Evolutionary conservation across 2,329 filamentous ascomycete species (phyloP), one percentile per base, ranked within the genome.

Genomic region (Botrytis hyacinthi): DNA sequence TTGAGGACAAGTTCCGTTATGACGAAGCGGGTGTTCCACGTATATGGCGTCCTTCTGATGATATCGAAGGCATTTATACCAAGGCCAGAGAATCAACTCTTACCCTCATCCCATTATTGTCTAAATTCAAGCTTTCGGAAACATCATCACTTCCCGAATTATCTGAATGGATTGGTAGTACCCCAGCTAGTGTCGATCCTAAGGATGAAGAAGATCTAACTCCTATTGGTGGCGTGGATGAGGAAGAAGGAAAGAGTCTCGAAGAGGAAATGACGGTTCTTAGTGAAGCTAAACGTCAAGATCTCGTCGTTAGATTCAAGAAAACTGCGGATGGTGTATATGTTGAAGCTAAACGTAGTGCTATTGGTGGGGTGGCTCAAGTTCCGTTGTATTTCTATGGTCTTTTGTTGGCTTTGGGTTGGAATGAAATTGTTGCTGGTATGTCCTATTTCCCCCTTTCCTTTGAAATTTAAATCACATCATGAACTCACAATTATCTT

Each of bases 1-100:
- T 99, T 78, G 96, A 99, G 83, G 96, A 99, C 85, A 98, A 97
- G 83, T 99, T 99, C 88, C 92, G 96, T 76, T 99, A 99, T 80
- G 96, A 99, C 79, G 95, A 98, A 74, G 90, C 91, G 10, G 96
- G 96, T 40, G 96, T 99, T 7, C 96, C 96, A 8, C 89, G 96
- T 74, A 97, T 99, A 83, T 99, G 96, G 96, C 91, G 95, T 37
- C 96, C 96, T 1, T 95, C 92, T 2, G 96, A 99, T 81, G 96
- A 99, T 80, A 99, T 99, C 75, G 96, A 99, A 84, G 95, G 95
- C 63, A 86, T 97, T 60, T 99, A 98, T 83, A 98, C 94, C 51
- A 92, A 91, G 76, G 95, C 96, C 5, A 90, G 95, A 76, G 95
- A 98, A 83, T 97, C 94, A 8, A 99, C 96, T 0, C 87, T 99